A percentile compares a stretch with the other conserved stretches of the same genome.
Conservation (phyloP, 1,284 basidiomycete species). For the Puccinia polysora region DNA sequence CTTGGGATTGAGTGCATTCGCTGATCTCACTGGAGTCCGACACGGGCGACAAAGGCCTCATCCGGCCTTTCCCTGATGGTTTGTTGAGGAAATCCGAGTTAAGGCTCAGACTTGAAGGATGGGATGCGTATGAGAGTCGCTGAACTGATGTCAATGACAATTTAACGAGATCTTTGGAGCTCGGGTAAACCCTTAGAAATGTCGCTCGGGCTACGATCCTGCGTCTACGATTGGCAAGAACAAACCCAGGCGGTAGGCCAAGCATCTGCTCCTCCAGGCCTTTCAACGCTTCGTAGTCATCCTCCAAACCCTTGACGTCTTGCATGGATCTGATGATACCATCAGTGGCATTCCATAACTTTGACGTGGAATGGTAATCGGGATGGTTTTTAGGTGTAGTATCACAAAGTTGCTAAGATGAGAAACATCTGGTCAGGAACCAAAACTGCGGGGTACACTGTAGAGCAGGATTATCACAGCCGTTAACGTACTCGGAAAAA, state of each 20-base stretch:
- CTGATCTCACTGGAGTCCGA: slow-evolving; percentile 13
- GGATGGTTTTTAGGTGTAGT: slow-evolving; percentile 65
- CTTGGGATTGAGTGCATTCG: slow-evolving; percentile 6
- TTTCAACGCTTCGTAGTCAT: slow-evolving; percentile 70
- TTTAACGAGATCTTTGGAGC: slow-evolving; percentile 47
- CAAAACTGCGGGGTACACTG: neutral
- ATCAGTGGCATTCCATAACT: slow-evolving; percentile 64
- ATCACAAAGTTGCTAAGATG: slow-evolving; percentile 61
- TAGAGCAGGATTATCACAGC: neutral
- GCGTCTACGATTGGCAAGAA: slow-evolving; percentile 67
- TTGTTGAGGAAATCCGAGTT: neutral
- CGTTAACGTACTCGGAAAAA: slow-evolving; percentile 65
- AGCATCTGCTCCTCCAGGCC: slow-evolving; percentile 56
- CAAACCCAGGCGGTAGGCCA: slow-evolving; percentile 60
- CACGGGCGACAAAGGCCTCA: neutral
- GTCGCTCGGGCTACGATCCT: slow-evolving; percentile 66
- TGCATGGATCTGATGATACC: slow-evolving; percentile 69
- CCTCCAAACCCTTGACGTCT: slow-evolving; percentile 77
- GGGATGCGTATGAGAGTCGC: neutral
- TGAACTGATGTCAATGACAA: neutral
- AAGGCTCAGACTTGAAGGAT: neutral
- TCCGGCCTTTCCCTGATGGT: neutral
- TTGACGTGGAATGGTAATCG: slow-evolving; percentile 65
- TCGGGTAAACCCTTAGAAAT: slow-evolving; percentile 54
- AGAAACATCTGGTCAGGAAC: neutral